Base-by-base conservation (phyloP, 805 yeast species). In the Metschnikowia baotianmanensis region DNA sequence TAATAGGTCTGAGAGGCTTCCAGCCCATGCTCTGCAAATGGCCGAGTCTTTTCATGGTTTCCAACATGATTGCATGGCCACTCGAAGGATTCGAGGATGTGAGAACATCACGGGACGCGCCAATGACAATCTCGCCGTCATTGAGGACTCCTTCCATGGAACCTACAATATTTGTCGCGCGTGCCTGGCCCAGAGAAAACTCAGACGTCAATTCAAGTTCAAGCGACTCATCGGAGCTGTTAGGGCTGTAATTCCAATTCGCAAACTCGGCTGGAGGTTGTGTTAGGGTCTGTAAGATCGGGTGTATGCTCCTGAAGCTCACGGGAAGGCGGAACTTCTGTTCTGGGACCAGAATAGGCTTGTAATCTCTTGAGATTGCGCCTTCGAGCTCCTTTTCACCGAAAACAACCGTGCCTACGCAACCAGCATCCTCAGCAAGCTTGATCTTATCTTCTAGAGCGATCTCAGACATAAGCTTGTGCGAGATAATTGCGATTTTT, bases 111-210 rank as follows among this genome's bases (percentile, higher is more conserved):
- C 74, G 52, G 4, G 63, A 52, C 3, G 71, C 67, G 0, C 73
- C 75, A 38, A 69, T 62, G 3, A 69, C 53, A 9, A 69, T 57
- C 25, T 57, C 67, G 5, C 70, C 71, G 42, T 68, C 75, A 38
- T 59, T 58, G 31, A 67, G 52, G 4, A 68, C 61, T 1, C 74
- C 74, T 13, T 61, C 54, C 6, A 68, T 41, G 3, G 58, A 35
- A 0, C 67, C 69, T 11, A 65, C 55, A 1, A 69, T 46, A 42
- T 66, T 67, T 11, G 62, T 58, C 12, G 51, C 50, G n/a, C 35
- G 27, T 3, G 47, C 26, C 8, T 16, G 7, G 7, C 18, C 29
- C 3, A 12, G 29, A 1, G 37, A 21, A 31, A 43, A 38, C 34
- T 16, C 35, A 10, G 42, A 11, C 2, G 43, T 29, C 22, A 49